Conservation (phyloP, 805 yeast species). For the Wickerhamiella hasegawae region DNA sequence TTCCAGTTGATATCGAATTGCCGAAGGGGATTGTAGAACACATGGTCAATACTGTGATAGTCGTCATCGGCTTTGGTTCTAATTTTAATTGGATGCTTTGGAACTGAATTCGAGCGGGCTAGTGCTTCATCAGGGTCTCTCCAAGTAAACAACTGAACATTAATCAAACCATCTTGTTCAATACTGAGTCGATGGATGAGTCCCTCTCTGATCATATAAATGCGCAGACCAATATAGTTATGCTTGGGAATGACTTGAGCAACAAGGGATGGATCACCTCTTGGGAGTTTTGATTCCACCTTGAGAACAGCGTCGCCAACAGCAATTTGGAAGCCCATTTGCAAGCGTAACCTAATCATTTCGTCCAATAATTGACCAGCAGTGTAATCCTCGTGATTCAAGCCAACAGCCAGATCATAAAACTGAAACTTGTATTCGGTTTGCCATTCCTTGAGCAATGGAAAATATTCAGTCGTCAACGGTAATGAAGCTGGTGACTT, state of each 20-base stretch:
- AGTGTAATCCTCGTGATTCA: slow-evolving; percentile 39
- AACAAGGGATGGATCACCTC: slow-evolving; percentile 38
- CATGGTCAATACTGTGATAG: slow-evolving; percentile 42
- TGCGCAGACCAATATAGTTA: slow-evolving; percentile 38
- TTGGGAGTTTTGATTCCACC: slow-evolving; percentile 45
- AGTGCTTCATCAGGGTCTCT: slow-evolving; percentile 8
- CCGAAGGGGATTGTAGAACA: slow-evolving; percentile 31
- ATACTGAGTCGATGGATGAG: slow-evolving; percentile 74
- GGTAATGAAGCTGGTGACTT: slow-evolving; percentile 92
- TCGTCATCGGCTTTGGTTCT: slow-evolving; percentile 64
- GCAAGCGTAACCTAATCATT: slow-evolving; percentile 69
- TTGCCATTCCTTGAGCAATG: slow-evolving; percentile 50
- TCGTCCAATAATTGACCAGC: slow-evolving; percentile 58
- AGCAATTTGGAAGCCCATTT: slow-evolving; percentile 84
- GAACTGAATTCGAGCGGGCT: neutral
- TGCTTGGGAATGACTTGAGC: slow-evolving; percentile 38
- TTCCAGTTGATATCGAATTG: slow-evolving; percentile 58
- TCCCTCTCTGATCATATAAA: slow-evolving; percentile 63
- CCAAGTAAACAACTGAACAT: slow-evolving; percentile 54
- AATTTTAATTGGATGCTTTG: slow-evolving; percentile 17
- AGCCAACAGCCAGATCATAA: slow-evolving; percentile 45
- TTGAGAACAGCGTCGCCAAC: slow-evolving; percentile 50
- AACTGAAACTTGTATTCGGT: slow-evolving; percentile 62
- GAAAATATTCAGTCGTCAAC: slow-evolving; percentile 61
- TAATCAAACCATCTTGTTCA: slow-evolving; percentile 54